A percentile compares a stretch with the other conserved stretches of the same genome.
Conservation (phyloP, 257 asterid genomes). For the Solanum etuberosum region DNA sequence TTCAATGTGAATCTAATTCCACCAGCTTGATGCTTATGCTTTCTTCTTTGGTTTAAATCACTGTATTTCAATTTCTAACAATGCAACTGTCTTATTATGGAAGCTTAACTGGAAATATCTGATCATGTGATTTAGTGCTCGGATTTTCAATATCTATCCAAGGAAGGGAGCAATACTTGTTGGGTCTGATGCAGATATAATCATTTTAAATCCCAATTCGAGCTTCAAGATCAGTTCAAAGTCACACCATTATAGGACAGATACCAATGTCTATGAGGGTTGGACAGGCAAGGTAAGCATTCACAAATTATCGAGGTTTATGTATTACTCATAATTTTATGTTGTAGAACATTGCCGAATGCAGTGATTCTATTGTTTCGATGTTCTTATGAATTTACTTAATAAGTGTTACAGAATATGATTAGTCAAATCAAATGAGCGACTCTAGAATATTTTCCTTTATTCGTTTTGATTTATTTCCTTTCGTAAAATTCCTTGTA, state of each 20-base stretch:
- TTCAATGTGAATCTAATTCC: not conserved
- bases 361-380: not conserved
- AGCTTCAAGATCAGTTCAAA: constrained; percentile 66
- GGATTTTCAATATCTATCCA: constrained; percentile 84
- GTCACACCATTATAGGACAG: constrained; percentile 75
- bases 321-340: not conserved
- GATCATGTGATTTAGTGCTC: constrained; percentile 49
- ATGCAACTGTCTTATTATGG: not conserved
- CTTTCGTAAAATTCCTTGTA: not conserved
- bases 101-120: not conserved
- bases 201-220: constrained; percentile 78
- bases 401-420: not conserved
- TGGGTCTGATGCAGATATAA: constrained; percentile 93
- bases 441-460: not conserved
- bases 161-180: constrained; percentile 84
- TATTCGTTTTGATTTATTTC: not conserved
- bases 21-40: not conserved
- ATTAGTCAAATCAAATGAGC: not conserved
- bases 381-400: not conserved
- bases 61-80: not conserved
- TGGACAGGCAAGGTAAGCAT: constrained; percentile 61
- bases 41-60: not conserved
- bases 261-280: constrained; percentile 90
- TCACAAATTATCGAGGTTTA: not conserved
- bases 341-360: not conserved